Evolutionary conservation across 169 alveolate species (phyloP), one percentile per base, ranked within the genome.

Genomic region (Eimeria necatrix): DNA sequence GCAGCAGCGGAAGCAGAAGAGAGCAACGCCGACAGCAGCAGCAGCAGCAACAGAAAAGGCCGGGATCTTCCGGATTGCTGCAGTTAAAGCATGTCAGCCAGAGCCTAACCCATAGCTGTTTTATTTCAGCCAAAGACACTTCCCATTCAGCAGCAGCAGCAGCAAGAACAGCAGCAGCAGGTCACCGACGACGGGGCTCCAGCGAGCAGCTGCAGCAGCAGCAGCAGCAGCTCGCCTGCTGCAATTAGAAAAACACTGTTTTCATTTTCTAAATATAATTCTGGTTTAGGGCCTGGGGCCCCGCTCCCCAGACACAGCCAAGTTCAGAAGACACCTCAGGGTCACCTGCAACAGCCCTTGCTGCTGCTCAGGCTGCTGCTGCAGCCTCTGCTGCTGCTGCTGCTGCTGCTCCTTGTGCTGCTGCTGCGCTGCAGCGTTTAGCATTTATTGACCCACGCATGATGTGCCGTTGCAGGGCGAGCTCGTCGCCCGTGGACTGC

Each of bases 161-260:
- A 74, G 85, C 85, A 74, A 53, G 56, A 74, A 53, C 85, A 18
- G 85, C 85, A 74, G 60, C 60, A 74, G 56, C 26, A 56, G 20
- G 68, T 10, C 68, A 12, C 20, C 20, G 2, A 10, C 20, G 68
- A 0, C 12, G 0, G 22, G 22, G 22, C 68, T 10, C 68, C 68
- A 56, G 20, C 22, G 68, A 56, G 20, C 68, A 56, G 22, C 68
- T 56, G 68, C 68, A 74, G 41, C 60, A 46, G 32, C n/a, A 32
- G 59, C 53, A 26, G 81, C 22, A 4, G 41, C 8, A 18, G 26
- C 46, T 12, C 59, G 41, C 85, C 32, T 6, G 59, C 18, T 26
- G 53, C 18, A 22, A 71, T 48, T 22, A 14, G 22, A 18, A 56
- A 10, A 12, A 10, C 68, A 10, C 68, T 56, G 68, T 56, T 56